Conservation (phyloP, 1,139 yeast species). For the Geotrichum histeridarum region DNA sequence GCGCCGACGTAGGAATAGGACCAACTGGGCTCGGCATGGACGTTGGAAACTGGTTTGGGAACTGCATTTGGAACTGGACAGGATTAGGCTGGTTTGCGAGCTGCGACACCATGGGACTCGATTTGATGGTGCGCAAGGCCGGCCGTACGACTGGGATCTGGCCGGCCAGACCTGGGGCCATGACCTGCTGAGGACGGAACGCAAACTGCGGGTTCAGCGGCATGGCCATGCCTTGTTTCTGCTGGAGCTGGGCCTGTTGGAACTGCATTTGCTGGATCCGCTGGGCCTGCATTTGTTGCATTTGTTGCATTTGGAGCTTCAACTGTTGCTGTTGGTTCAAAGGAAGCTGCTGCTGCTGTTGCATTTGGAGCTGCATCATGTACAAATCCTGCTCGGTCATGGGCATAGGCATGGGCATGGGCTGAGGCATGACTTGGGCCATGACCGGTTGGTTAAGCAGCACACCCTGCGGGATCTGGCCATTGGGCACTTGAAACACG, state of each 20-base stretch:
- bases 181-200: slow-evolving; percentile 1
- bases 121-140: neutral
- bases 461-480: neutral
- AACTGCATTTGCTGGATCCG: slow-evolving; percentile 18
- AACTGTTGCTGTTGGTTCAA: slow-evolving; percentile 12
- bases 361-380: slow-evolving; percentile 19
- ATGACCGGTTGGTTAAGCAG: neutral
- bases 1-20: neutral
- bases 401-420: neutral
- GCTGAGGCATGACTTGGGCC: neutral
- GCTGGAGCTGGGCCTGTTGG: slow-evolving; percentile 6
- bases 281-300: slow-evolving; percentile 6
- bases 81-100: neutral
- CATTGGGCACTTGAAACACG: slow-evolving; percentile 3
- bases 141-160: neutral
- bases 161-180: neutral
- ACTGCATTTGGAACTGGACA: neutral
- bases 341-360: slow-evolving; percentile 5
- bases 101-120: slow-evolving; percentile 6
- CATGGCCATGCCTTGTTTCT: neutral
- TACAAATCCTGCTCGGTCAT: slow-evolving; percentile 4
- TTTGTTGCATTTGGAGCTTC: slow-evolving; percentile 11
- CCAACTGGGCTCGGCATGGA: neutral
- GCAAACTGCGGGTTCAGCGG: slow-evolving; percentile 3
- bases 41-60: neutral